Base-by-base conservation (phyloP, 78 protist species). In the Diacronema lutheri region DNA sequence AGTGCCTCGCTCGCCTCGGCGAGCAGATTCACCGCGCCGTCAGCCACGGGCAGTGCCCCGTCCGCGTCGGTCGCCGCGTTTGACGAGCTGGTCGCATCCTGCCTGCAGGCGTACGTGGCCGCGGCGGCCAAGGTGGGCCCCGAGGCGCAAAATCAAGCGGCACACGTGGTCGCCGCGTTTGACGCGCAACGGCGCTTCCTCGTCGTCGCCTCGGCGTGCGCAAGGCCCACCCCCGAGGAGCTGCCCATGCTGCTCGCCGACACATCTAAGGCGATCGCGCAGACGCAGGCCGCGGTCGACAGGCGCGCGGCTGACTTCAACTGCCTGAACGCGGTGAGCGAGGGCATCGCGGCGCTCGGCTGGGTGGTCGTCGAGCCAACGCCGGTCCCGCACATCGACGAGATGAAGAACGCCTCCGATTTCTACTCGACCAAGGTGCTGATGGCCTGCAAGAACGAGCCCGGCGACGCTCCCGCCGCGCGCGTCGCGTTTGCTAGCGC, bases 271-370 rank as follows among this genome's bases (percentile, higher is more conserved):
- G 7, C 11, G 33, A 21, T 57, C 33, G 50, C 37, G 14, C 37
- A 0, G 79, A 69, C 81, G 57, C 83, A 50, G 41, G n/a, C 37
- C 72, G 14, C 31, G 19, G 41, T 58, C 50, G 56, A 89, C 76
- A 81, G 91, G 10, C 35, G 41, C n/a, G 1, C 90, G 21, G n/a
- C 1, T 35, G 26, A 7, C n/a, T 60, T 26, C 73, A 84, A 89
- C 69, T 86, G 65, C 41, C 69, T 77, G 38, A 6, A 81, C 23
- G 78, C 92, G 25, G 31, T 91, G 16, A 23, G 46, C 50, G 94
- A 91, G 65, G 87, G 86, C 50, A 58, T 85, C 60, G 61, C 82
- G 6, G 88, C 90, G 13, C 60, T 90, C 26, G 92, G 89, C 29
- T 90, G 93, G 93, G 90, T 88, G 21, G 11, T 35, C 64, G 86